Conservation (phyloP, 495 filamentous ascomycete species). For the Lasiosphaeriaceae sp. region DNA sequence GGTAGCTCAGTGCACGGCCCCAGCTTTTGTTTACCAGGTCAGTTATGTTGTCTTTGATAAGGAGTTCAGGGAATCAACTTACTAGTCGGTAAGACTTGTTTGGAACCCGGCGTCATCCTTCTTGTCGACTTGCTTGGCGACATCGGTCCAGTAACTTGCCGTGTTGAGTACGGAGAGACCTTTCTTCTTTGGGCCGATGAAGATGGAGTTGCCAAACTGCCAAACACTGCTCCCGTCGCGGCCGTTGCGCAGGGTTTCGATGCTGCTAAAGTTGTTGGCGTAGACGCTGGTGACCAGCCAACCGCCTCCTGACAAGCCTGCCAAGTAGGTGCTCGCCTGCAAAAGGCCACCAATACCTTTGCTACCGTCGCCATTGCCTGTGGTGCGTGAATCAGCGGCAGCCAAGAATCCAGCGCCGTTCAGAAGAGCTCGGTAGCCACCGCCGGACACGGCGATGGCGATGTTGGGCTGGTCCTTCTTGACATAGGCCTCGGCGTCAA, state of each 20-base stretch:
- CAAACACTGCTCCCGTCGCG: constrained; percentile 56
- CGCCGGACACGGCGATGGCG: constrained; percentile 61
- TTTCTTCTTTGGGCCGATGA: constrained; percentile 43
- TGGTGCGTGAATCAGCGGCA: constrained; percentile 76
- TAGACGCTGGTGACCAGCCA: constrained; percentile 87
- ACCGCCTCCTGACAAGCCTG: constrained; percentile 80
- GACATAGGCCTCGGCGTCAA: constrained; percentile 72
- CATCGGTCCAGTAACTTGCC: constrained; percentile 63
- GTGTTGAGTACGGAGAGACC: constrained; percentile 37
- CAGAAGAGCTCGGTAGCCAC: constrained; percentile 82
- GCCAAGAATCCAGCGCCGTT: constrained; percentile 85
- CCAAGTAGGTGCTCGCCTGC: constrained; percentile 79
- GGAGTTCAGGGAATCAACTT: neutral
- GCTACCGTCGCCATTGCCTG: constrained; percentile 58
- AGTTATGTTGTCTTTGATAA: neutral
- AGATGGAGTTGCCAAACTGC: constrained; percentile 75
- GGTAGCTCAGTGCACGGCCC: constrained; percentile 74
- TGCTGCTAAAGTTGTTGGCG: constrained; percentile 83
- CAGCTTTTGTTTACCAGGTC: constrained; percentile 40
- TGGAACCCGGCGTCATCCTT: constrained; percentile 74
- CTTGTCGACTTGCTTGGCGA: constrained; percentile 56
- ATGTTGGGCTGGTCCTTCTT: constrained; percentile 59
- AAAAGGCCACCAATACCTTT: constrained; percentile 77
- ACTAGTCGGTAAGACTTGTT: constrained; percentile 76
- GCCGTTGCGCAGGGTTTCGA: constrained; percentile 58